phyloP scores from a whole-genome alignment of 148 eudicot genomes.

The Chenopodium suecicum region DNA sequence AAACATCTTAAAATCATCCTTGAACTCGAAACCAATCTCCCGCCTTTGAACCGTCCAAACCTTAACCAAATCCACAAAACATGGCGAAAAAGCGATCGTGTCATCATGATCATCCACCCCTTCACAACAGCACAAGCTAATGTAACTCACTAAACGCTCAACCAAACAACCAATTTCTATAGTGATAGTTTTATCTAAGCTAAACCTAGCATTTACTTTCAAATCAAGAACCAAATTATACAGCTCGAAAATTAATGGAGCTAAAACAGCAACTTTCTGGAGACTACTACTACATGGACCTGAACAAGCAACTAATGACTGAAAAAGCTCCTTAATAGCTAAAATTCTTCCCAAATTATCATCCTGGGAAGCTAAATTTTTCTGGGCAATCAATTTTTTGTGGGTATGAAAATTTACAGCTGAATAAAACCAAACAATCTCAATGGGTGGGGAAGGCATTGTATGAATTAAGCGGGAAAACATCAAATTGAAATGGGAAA shows the following conservation, averaged over 20 bases:
- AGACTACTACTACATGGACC: constrained; percentile 41
- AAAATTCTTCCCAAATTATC: constrained; percentile 22
- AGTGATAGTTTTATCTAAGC: constrained; percentile 36
- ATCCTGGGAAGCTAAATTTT: constrained; percentile 17
- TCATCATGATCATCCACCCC: constrained; percentile 34
- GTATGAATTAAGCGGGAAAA: constrained; percentile 66
- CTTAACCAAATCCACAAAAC: constrained; percentile 61
- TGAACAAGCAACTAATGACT: constrained; percentile 54
- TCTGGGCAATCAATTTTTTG: constrained; percentile 20
- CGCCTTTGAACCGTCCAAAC: constrained; percentile 59
- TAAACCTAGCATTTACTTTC: constrained; percentile 19
- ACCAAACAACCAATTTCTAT: constrained; percentile 50
- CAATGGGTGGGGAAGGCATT: constrained; percentile 74
- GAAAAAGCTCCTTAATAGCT: constrained; percentile 62
- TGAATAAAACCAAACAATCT: constrained; percentile 75
- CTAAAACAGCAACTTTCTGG: constrained; percentile 58
- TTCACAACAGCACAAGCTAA: constrained; percentile 51
- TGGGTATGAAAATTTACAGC: constrained; percentile 58
- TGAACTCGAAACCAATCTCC: constrained; percentile 35
- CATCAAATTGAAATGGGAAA: constrained; percentile 50
- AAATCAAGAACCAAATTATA: constrained; percentile 37
- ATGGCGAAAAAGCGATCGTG: constrained; percentile 28
- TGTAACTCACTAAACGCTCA: constrained; percentile 52
- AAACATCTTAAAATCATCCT: constrained; percentile 55
- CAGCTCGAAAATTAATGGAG: constrained; percentile 61